Base-by-base conservation (phyloP, 106 monocot species). In the Allium cepa region DNA sequence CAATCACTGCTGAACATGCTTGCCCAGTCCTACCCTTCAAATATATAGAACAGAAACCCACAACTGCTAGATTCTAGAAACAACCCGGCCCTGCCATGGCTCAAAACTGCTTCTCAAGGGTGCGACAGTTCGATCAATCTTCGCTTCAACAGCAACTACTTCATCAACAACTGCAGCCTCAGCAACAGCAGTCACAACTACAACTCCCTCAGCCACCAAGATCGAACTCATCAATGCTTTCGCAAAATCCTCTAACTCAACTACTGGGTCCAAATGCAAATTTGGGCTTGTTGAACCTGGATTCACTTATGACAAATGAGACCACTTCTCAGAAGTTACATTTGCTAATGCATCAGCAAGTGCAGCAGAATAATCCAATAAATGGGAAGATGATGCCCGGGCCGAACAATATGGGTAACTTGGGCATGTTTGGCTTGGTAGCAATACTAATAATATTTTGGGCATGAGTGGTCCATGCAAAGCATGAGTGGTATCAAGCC, bases 331-430 rank as follows among this genome's bases (percentile, higher is more conserved):
- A 76, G 9, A 87, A 91, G 70, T 68, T 85, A 15, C 95, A 95
- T 69, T 77, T 84, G 66, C 11, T 80, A 63, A 89, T 83, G 56
- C 87, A 88, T 36, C 85, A 80, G 63, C 78, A 77, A 51, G 78
- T 77, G 62, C 78, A 73, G 49, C 77, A 81, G 26, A 75, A 79
- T 11, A 69, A 56, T 17, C 85, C 84, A 14, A 74, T 85, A 7
- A 71, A 87, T 0, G 79, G 82, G 76, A 97, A 92, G 55, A 18
- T 79, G 59, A 84, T 96, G 91, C 86, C 90, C 82, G 87, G 79
- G 10, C 68, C 83, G 8, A 80, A 72, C n/a, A 55, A 36, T 36
- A 36, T 36, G 36, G 36, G 36, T 36, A 36, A 36, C 1, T 66
- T 83, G 4, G 55, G 79, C 57, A 75, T 89, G 82, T 87, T 87